Conservation (phyloP, 257 asterid species). For the Penstemon newberryi region DNA sequence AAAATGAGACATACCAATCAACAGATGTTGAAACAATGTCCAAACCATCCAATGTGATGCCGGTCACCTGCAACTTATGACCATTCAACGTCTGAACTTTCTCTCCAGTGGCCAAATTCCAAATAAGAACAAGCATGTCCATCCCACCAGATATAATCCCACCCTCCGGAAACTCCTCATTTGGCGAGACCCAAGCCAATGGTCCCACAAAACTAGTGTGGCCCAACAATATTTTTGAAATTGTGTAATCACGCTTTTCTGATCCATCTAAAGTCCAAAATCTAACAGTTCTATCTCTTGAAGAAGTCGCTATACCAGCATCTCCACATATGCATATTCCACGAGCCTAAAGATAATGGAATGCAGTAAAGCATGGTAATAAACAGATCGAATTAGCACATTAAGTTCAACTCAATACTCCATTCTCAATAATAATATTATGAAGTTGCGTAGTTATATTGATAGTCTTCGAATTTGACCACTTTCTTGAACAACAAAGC, state of each 20-base stretch:
- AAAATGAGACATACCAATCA: conserved; percentile 62
- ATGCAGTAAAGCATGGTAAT: no score
- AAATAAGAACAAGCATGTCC: conserved; percentile 82
- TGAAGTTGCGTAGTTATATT: no score
- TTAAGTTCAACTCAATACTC: neutral
- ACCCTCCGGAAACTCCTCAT: conserved; percentile 82
- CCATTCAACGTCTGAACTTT: conserved; percentile 66
- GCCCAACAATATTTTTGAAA: conserved; percentile 77
- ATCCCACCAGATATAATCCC: conserved; percentile 92
- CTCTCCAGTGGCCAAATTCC: conserved; percentile 92
- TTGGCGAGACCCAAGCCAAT: conserved; percentile 78
- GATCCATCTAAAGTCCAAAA: conserved; percentile 73
- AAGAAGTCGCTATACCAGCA: conserved; percentile 89
- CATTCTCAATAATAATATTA: no score
- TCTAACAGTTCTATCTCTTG: conserved; percentile 84
- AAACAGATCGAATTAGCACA: neutral
- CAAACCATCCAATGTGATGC: conserved; percentile 73
- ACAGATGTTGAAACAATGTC: conserved; percentile 80
- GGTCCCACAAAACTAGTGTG: conserved; percentile 99
- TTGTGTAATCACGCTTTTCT: conserved; percentile 49
- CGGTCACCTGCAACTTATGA: conserved; percentile 81
- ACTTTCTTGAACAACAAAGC: no score
- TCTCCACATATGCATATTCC: conserved; percentile 84
- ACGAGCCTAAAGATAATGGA: conserved; percentile 59
- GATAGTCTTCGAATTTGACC: no score